phyloP scores from a whole-genome alignment of 1,284 basidiomycete genomes.

The Melampsora americana region DNA sequence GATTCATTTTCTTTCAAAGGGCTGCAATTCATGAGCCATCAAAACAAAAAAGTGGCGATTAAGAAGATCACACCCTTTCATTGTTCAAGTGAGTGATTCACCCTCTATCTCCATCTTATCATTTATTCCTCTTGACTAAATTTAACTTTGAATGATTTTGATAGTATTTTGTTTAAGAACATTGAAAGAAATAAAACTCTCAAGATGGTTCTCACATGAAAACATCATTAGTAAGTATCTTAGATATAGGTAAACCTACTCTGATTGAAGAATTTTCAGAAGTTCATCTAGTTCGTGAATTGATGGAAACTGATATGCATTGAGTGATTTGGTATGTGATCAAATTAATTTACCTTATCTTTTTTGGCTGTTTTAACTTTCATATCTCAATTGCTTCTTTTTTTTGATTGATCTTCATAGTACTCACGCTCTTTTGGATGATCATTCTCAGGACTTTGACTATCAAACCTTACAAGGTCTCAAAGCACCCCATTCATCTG shows the following conservation, averaged over 20 bases:
- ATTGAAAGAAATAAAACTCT: no score
- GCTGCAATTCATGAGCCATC: constrained; percentile 42
- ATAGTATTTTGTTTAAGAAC: no score
- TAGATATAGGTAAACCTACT: constrained; percentile 49
- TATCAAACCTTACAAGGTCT: constrained; percentile 61
- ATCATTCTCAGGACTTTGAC: constrained; percentile 92
- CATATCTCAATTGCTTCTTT: not conserved
- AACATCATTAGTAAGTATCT: constrained; percentile 57
- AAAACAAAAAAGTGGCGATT: constrained; percentile 43
- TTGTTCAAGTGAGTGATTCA: no score
- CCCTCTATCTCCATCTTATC: not conserved
- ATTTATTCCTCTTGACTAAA: not conserved
- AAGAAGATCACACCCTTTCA: constrained; percentile 45
- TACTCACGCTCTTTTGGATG: constrained; percentile 58
- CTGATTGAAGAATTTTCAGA: constrained; percentile 47
- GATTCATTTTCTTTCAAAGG: not conserved
- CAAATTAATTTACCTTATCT: not conserved
- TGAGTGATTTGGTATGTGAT: constrained; percentile 49
- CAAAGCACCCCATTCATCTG: constrained; percentile 50
- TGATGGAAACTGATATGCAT: constrained; percentile 51
- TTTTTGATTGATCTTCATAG: constrained; percentile 24
- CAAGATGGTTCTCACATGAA: no score
- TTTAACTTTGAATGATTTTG: not conserved
- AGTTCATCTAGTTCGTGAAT: constrained; percentile 51
- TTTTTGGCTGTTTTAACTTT: not conserved